These are phyloP conservation scores for Madurella fahalii DNA, from an alignment of 2,329 filamentous ascomycete species.

Conservation along the genomic window DNA sequence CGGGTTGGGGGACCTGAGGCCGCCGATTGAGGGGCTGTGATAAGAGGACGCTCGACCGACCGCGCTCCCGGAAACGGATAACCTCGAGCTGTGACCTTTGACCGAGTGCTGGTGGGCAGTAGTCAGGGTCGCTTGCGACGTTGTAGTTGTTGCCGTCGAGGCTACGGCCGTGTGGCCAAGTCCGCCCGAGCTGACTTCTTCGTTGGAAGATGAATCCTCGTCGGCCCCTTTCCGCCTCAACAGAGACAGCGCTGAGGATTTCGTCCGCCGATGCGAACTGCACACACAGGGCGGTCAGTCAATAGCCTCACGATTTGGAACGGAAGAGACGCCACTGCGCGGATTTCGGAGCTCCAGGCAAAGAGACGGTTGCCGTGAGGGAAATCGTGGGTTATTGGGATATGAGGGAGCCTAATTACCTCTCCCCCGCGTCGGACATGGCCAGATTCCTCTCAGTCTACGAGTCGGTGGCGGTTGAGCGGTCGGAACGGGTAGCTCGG, in stretches of 20 bases:
- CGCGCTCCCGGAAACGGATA: conserved; percentile 41
- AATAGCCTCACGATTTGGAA: not conserved
- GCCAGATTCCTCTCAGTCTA: not conserved
- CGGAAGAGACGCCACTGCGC: not conserved
- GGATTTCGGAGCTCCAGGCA: no score
- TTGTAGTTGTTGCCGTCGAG: conserved; percentile 31
- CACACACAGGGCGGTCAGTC: not conserved
- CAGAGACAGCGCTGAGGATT: conserved; percentile 51
- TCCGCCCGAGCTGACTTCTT: not conserved
- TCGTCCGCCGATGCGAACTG: conserved; percentile 49
- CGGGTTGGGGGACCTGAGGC: conserved; percentile 30
- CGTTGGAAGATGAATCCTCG: conserved; percentile 39
- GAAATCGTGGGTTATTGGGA: not conserved
- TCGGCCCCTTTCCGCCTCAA: conserved; percentile 50
- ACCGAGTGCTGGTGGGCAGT: conserved; percentile 35
- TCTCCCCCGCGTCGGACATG: conserved; percentile 27
- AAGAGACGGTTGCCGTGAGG: not conserved
- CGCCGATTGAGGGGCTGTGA: conserved; percentile 31
- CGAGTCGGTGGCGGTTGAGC: not conserved
- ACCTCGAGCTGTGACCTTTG: conserved; percentile 44
- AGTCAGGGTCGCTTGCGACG: conserved; percentile 32
- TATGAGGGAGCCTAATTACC: conserved; percentile 14
- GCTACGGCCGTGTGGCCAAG: conserved; percentile 35
- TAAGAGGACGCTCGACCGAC: conserved; percentile 41
- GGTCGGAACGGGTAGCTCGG: conserved; percentile 3